Evolutionary conservation across 176 grass and related monocot genomes (phyloP).

Genomic region (Triticum dicoccoides): DNA sequence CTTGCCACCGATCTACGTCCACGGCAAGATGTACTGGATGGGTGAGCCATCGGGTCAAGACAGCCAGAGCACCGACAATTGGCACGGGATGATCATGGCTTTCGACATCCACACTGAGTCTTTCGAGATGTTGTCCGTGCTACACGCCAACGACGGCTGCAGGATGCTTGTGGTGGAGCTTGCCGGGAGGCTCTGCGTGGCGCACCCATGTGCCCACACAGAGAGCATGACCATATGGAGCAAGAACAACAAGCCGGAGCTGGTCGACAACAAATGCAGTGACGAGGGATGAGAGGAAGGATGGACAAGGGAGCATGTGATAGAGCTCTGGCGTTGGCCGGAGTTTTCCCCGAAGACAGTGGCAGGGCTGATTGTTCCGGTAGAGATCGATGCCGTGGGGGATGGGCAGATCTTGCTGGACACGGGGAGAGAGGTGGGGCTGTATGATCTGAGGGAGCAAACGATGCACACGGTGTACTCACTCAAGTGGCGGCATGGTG

Average conservation of each 20-base stretch:
- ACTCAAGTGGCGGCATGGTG: background rate
- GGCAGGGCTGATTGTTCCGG: background rate
- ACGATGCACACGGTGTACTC: background rate
- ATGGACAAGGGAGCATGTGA: background rate
- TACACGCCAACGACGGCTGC: background rate
- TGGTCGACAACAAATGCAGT: too few relatives aligned
- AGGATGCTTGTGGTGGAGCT: background rate
- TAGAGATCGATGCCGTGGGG: background rate
- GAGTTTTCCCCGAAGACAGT: background rate
- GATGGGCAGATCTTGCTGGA: background rate
- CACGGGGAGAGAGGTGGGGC: background rate
- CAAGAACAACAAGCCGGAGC: background rate
- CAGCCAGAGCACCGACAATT: background rate
- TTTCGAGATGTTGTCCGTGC: background rate
- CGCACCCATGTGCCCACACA: background rate
- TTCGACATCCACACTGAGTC: background rate
- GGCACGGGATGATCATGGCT: background rate
- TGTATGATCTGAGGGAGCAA: background rate
- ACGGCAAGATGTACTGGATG: slow-evolving; percentile 2
- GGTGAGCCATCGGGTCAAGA: background rate
- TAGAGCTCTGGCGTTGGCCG: background rate
- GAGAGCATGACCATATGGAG: background rate
- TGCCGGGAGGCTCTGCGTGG: background rate
- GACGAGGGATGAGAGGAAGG: background rate
- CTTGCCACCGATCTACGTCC: background rate